Evolutionary conservation across 192 early-diverging fungal species (phyloP), one percentile per base, ranked within the genome.

Genomic region (Dimargaris verticillata): DNA sequence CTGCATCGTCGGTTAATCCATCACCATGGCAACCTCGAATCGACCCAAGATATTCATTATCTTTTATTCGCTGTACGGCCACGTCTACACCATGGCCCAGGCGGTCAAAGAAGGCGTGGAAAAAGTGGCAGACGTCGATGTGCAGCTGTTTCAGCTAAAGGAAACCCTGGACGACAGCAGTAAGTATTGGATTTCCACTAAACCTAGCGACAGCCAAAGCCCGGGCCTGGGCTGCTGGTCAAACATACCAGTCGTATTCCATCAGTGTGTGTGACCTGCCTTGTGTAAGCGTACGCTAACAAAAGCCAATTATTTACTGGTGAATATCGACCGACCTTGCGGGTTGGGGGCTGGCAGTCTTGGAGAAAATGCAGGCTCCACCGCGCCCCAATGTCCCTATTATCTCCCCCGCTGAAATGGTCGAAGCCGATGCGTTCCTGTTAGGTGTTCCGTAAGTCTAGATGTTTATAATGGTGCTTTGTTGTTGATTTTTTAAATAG

Each of bases 31-130:
- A 25, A 26, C 24, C 24, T 13, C 25, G 11, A 5, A 18, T n/a
- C 24, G 29, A 20, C 57, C 57, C 43, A 71, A 66, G 47, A 74
- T 88, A 48, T 81, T 76, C 68, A 81, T 88, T 59, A 74, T 86
- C 51, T 80, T 82, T 51, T 82, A 88, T 75, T 82, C 83, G 46
- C 72, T 68, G 25, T 84, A 81, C 66, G 79, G 80, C 51, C 90
- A 92, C 74, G 70, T 88, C 68, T 78, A 82, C 66, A 78, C 68
- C 26, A 54, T 92, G 29, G 83, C 85, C 57, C 65, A 80, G 61
- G 67, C 69, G 9, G 55, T 88, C 41, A 69, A 79, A 64, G 70
- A 78, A 64, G 88, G 89, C 15, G 64, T 87, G 28, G 66, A 84
- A 63, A 76, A 71, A 44, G 64, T 64, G 26, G 70, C 68, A n/a